Conservation (phyloP, 2,329 filamentous ascomycete genomes). For the Beauveria scarabaeidicola region DNA sequence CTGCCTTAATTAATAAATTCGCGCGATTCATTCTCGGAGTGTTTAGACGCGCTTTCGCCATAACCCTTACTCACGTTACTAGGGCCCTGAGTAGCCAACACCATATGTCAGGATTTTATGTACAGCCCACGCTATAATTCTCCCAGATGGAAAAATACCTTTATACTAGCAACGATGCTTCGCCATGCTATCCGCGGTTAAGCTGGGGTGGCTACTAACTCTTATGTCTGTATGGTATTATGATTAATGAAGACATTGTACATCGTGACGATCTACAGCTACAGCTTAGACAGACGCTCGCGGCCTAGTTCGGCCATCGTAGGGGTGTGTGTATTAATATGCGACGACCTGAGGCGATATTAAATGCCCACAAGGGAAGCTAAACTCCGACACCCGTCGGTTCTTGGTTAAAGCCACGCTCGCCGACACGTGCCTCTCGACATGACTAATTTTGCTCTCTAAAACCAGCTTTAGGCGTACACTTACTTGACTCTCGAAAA, state of each 20-base stretch:
- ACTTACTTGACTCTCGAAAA: background rate
- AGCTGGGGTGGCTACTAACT: background rate
- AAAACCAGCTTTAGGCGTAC: background rate
- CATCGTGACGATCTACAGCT: background rate
- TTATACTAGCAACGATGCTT: background rate
- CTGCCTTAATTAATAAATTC: background rate
- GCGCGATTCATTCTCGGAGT: background rate
- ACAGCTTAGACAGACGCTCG: background rate
- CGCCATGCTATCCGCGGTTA: background rate
- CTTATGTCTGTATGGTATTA: background rate
- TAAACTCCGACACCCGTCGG: background rate
- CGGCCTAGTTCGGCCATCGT: background rate
- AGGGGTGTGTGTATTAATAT: background rate
- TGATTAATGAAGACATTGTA: background rate
- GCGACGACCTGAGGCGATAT: background rate
- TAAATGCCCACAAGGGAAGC: background rate
- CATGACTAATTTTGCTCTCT: background rate
- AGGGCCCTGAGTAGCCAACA: background rate
- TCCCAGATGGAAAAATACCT: background rate
- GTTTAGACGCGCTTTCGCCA: background rate
- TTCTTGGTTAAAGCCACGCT: background rate
- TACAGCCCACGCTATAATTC: background rate
- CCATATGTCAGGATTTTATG: background rate
- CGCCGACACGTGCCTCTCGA: background rate
- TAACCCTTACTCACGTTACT: too few species aligned